Percentiles rank a stretch among this genome's conserved stretches.
These are phyloP conservation scores for Sarocladium brachiariae DNA, from an alignment of 2,329 filamentous ascomycete species.

Conservation along the genomic window DNA sequence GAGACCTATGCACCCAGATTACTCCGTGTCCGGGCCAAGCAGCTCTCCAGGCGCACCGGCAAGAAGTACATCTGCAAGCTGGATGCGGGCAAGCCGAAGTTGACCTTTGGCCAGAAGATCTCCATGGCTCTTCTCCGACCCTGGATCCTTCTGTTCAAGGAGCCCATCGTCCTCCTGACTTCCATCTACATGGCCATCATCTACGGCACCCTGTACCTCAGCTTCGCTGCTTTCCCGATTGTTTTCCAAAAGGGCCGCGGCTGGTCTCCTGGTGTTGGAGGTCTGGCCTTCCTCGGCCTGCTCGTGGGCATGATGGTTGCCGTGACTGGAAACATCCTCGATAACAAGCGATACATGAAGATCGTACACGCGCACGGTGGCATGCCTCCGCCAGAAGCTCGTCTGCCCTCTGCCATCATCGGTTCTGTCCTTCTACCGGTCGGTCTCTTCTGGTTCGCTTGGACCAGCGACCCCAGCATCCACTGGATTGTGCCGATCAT, in stretches of 20 bases:
- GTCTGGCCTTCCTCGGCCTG: constrained; percentile 58
- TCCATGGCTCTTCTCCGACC: constrained; percentile 53
- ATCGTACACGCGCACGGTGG: constrained; percentile 41
- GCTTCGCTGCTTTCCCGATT: constrained; percentile 50
- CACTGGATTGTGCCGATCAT: constrained; percentile 50
- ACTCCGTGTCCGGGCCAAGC: constrained; percentile 44
- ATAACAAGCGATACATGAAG: constrained; percentile 47
- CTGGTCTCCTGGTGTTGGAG: constrained; percentile 51
- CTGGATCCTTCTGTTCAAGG: constrained; percentile 57
- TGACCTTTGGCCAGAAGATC: constrained; percentile 41
- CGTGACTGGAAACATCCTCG: constrained; percentile 42
- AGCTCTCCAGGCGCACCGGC: constrained; percentile 44
- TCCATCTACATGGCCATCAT: constrained; percentile 58
- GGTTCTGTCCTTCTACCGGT: constrained; percentile 52
- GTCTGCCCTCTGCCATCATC: constrained; percentile 53
- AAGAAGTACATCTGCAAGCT: constrained; percentile 47
- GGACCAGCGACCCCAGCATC: constrained; percentile 50
- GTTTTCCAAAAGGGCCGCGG: constrained; percentile 53
- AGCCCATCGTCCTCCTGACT: constrained; percentile 59
- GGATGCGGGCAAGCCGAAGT: constrained; percentile 35
- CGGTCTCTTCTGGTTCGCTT: constrained; percentile 60
- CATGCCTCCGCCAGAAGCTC: constrained; percentile 55
- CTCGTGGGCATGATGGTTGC: constrained; percentile 56
- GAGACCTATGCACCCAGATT: constrained; percentile 55
- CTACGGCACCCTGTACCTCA: constrained; percentile 48